Base-by-base conservation (phyloP, 2,329 filamentous ascomycete species). In the Emergomyces orientalis region DNA sequence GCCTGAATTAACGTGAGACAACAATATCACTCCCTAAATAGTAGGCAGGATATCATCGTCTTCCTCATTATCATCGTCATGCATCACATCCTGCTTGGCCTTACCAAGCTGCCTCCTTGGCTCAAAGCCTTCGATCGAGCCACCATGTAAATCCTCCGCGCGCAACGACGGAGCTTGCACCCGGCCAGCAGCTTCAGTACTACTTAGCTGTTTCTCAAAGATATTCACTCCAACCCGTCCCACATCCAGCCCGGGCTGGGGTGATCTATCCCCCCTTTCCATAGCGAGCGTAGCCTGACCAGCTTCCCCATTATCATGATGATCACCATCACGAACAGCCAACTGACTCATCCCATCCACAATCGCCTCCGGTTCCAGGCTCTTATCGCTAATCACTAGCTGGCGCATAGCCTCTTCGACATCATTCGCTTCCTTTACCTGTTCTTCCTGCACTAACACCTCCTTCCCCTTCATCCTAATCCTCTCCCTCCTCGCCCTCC, bases 41-140 rank as follows among this genome's bases (percentile, higher is more conserved):
- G 71, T 63, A 76, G 71, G 55, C 72, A 79, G 51, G 76, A 77
- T 22, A 71, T 78, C 69, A 82, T 86, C 72, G 85, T 85, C 58
- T 74, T 76, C 27, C 85, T 80, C 0, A 73, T 78, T 43, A 85
- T 74, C 57, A 80, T 74, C 56, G 80, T 71, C 64, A 73, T 76
- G 60, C 72, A 74, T 62, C 25, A 70, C 68, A 84, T 71, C 63
- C 73, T 76, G 61, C 73, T 75, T 62, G 27, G 71, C 67, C 45
- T 76, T 52, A 9, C 59, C 58, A 22, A 59, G 19, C 27, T 58
- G 61, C 4, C 69, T 67, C 19, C 71, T 70, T 9, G 76, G 76
- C 32, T 74, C 64, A 65, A 77, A 76, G 9, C 76, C 76, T 67
- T 78, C 76, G 63, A 78, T 76, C 22, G 76, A 74, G 43, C 76